Base-by-base conservation (phyloP, 257 asterid species). In the Scutellaria galericulata region DNA sequence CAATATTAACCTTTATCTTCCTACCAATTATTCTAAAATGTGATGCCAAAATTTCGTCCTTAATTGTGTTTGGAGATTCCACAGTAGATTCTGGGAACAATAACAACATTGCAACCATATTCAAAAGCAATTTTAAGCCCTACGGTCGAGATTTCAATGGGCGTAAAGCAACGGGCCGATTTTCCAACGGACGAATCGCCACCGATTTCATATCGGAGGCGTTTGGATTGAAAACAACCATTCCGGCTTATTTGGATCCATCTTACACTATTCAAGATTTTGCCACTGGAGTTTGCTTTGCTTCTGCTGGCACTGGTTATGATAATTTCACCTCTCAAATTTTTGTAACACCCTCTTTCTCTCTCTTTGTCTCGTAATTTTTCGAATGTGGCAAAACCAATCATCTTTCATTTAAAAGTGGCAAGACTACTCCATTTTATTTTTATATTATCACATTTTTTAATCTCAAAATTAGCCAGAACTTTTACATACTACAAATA, bases 231-330 rank as follows among this genome's bases (percentile, higher is more conserved):
- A 87, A 86, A 56, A 74, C 55, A 61, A 78, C 72, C 7, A 44
- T 91, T 7, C 96, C 97, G 5, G 91, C 96, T 64, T 91, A 89
- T 45, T 76, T 87, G 73, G 95, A 91, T 81, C 90, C 89, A 1
- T 72, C 83, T 71, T 91, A 81, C 72, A 78, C 71, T 56, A 85
- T 89, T 0, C 12, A 84, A 24, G 93, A 91, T 78, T 89, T 89
- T 7, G 86, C 89, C n/a, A 77, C 89, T 0, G 95, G 97, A 1
- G 96, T 89, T 65, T 83, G 96, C 76, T 92, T 92, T 74, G 96
- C 98, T 48, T 92, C 96, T 5, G 96, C 98, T 51, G 96, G 96
- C 27, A 85, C 96, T 27, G 98, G 96, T 14, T 90, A 75, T 40
- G 93, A 92, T 15, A 82, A 83, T 76, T 61, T 70, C 39, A 92